Evolutionary conservation across 202 grass and related monocot species (phyloP).

Genomic region (Bolboschoenoplectus hybrid): DNA sequence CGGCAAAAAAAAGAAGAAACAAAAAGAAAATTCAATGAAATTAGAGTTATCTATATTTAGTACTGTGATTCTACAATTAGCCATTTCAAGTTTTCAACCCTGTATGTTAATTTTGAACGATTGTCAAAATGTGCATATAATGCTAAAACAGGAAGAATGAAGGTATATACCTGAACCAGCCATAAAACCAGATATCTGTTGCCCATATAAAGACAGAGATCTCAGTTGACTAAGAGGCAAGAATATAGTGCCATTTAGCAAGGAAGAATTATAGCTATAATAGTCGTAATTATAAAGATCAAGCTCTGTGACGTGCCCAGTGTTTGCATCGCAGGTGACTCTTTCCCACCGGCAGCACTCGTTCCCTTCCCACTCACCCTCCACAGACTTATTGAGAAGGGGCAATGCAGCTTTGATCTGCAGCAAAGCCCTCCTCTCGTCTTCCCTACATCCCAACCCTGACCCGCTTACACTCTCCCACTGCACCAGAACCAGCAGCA

Average conservation of each 20-base stretch:
- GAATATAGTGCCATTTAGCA: conserved; percentile 33
- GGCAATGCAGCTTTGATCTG: neutral
- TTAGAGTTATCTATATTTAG: no score
- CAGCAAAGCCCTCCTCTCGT: conserved; percentile 14
- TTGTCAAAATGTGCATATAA: no score
- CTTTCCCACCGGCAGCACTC: conserved; percentile 28
- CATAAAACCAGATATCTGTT: neutral
- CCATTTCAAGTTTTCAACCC: no score
- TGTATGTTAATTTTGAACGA: no score
- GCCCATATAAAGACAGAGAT: neutral
- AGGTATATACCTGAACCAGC: neutral
- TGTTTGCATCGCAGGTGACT: conserved; percentile 32
- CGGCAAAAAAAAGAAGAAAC: no score
- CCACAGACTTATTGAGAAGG: neutral
- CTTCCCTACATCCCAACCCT: neutral
- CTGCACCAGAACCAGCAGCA: neutral
- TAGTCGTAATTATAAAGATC: neutral
- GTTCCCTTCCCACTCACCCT: neutral
- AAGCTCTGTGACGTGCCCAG: conserved; percentile 27
- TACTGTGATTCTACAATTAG: no score
- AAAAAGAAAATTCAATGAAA: no score
- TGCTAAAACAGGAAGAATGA: neutral
- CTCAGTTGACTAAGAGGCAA: conserved; percentile 32
- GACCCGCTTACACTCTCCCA: neutral
- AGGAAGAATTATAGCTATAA: no score